Base-by-base conservation (phyloP, 805 yeast species). In the Pichia cabralensis region DNA sequence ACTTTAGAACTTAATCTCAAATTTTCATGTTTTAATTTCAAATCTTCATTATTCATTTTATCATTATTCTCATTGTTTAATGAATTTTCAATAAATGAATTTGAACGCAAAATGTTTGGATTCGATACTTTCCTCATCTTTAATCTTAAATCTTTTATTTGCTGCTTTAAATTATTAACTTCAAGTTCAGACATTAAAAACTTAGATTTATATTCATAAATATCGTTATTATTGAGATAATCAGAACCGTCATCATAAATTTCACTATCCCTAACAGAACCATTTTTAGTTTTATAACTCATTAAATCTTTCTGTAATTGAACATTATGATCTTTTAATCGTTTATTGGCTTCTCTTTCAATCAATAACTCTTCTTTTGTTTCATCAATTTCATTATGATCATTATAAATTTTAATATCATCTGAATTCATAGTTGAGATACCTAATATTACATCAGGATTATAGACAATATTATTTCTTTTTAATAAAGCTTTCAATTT, bases 171-270 rank as follows among this genome's bases (percentile, higher is more conserved):
- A 6, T 61, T 43, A 35, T 63, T 62, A 8, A 64, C 48, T 30
- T 61, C 61, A 13, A 69, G 62, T 31, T 68, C 67, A 31, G 70
- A 64, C 14, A 65, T 61, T 41, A 67, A 70, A 40, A 53, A 69
- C 40, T 67, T 71, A 12, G 63, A 48, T 47, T 65, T 66, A 44
- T 59, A 68, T 30, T 63, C 62, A 6, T 35, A 15, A 12, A 33
- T 19, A 18, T 38, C 34, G 20, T 9, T 28, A 27, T 36, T 30
- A 8, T 25, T 5, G 15, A 52, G 46, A 14, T 48, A 49, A 19
- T 11, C 5, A 15, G 18, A 19, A 26, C 16, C 16, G 22, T 20
- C n/a, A n/a, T n/a, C n/a, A n/a, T n/a, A n/a, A n/a, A 49, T 52
- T n/a, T 64, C 42, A 27, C 55, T 58, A 17, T 58, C 47, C 5